Conservation (phyloP, 495 filamentous ascomycete species). For the Hypoxylon intermedium region DNA sequence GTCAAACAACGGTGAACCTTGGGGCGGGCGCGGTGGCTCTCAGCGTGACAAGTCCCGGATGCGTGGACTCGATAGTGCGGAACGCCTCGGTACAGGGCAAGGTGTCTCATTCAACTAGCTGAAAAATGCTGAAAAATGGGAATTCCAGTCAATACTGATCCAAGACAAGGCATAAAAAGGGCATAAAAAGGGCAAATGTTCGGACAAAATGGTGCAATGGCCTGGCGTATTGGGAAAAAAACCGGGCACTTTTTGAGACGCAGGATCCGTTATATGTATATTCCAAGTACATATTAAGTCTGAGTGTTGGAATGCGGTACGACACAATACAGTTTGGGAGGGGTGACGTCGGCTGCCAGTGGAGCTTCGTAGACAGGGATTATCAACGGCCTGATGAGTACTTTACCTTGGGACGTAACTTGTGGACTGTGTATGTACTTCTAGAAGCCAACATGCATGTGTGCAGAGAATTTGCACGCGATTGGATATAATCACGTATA, state of each 20-base stretch:
- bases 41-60: constrained; percentile 32
- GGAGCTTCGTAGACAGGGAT: constrained; percentile 12
- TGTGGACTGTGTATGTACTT: neutral
- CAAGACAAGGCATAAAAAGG: constrained; percentile 17
- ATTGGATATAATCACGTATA: constrained; percentile 19
- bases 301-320: constrained; percentile 8
- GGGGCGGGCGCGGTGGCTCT: constrained; percentile 25
- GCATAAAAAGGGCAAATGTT: neutral
- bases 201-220: constrained; percentile 14
- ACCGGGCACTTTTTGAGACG: constrained; percentile 12
- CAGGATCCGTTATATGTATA: constrained; percentile 19
- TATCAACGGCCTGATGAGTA: constrained; percentile 10
- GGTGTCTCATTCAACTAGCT: neutral
- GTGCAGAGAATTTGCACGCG: constrained; percentile 3
- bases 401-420: neutral
- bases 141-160: constrained; percentile 20
- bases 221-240: too few relatives aligned
- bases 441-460: constrained; percentile 11
- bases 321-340: constrained; percentile 15
- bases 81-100: constrained; percentile 24
- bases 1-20: constrained; percentile 27
- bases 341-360: constrained; percentile 34
- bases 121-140: constrained; percentile 4
- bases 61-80: constrained; percentile 36
- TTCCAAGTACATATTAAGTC: constrained; percentile 8